A percentile compares a stretch with the other conserved stretches of the same genome.
phyloP scores from a whole-genome alignment of 768 basidiomycete genomes.

The Lyophyllum semitale region DNA sequence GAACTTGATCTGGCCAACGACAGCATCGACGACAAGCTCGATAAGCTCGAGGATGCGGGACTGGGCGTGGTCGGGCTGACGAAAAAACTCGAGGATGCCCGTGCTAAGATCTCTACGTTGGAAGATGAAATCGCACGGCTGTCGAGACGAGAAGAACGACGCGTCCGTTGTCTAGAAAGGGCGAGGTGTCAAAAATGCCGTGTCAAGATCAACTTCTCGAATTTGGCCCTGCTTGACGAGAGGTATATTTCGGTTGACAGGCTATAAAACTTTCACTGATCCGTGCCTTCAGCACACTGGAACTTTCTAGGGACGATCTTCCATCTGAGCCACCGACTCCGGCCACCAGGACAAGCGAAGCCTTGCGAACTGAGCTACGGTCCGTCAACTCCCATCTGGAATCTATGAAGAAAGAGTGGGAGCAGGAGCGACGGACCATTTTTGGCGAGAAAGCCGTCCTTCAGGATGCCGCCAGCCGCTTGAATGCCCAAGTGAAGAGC shows the following conservation, averaged over 20 bases:
- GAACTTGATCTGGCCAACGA: constrained; percentile 82
- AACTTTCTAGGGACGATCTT: constrained; percentile 48
- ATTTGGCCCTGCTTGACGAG: constrained; percentile 51
- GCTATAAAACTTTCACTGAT: constrained; percentile 1
- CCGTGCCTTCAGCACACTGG: constrained; percentile 47
- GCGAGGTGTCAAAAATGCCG: constrained; percentile 72
- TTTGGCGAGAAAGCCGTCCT: constrained; percentile 73
- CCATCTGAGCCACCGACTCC: constrained; percentile 66
- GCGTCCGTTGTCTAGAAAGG: constrained; percentile 56
- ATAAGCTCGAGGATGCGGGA: constrained; percentile 81
- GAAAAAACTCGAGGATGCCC: constrained; percentile 71
- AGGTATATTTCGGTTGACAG: constrained; percentile 43
- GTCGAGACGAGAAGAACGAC: constrained; percentile 70
- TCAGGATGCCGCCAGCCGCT: constrained; percentile 67
- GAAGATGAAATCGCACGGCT: constrained; percentile 73
- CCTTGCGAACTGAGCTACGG: constrained; percentile 57
- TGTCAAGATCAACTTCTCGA: constrained; percentile 56
- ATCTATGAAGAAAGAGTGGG: constrained; percentile 69
- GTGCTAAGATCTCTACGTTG: constrained; percentile 51
- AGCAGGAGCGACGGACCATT: constrained; percentile 61
- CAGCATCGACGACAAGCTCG: constrained; percentile 86
- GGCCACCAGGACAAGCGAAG: constrained; percentile 67
- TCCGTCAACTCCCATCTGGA: constrained; percentile 65
- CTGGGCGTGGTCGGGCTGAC: constrained; percentile 72
- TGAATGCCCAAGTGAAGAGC: constrained; percentile 60